phyloP scores from a whole-genome alignment of 176 grass and related monocot genomes.

The Eleusine indica region DNA sequence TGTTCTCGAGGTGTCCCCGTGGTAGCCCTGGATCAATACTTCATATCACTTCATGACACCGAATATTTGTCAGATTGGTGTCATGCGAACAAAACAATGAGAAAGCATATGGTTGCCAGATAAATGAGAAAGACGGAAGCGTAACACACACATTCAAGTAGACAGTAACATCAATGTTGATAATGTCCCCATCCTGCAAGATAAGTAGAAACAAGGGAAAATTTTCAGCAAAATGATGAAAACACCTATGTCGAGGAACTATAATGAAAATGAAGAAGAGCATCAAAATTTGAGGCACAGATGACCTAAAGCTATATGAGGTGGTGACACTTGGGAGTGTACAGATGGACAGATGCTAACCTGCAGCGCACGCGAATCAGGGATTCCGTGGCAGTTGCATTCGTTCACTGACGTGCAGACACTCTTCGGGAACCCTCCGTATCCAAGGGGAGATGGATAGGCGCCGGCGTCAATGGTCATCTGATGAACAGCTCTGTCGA shows the following conservation, averaged over 20 bases:
- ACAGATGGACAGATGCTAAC: neutral
- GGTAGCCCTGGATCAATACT: slow-evolving; percentile 71
- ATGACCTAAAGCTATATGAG: neutral
- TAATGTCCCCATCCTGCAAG: slow-evolving; percentile 72
- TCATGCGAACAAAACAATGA: neutral
- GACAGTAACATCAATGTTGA: slow-evolving; percentile 93
- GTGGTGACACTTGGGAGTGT: too few relatives aligned
- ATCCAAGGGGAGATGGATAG: slow-evolving; percentile 86
- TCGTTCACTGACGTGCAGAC: slow-evolving; percentile 97
- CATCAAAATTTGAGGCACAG: neutral
- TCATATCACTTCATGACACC: neutral
- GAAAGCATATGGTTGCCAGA: too few relatives aligned
- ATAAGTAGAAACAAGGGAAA: too few relatives aligned
- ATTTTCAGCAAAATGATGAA: too few relatives aligned
- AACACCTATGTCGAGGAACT: too few relatives aligned
- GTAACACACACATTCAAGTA: slow-evolving; percentile 77
- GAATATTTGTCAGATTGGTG: neutral
- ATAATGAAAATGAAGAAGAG: neutral
- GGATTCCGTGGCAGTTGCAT: slow-evolving; percentile 93
- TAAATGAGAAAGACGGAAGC: neutral
- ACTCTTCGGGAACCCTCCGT: slow-evolving; percentile 88
- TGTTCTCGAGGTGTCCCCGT: slow-evolving; percentile 95
- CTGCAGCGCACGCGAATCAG: slow-evolving; percentile 72
- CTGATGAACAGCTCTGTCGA: slow-evolving; percentile 87
- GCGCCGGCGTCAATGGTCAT: slow-evolving; percentile 86